Conservation (phyloP, 2,329 filamentous ascomycete genomes). For the Diplodia intermedia region DNA sequence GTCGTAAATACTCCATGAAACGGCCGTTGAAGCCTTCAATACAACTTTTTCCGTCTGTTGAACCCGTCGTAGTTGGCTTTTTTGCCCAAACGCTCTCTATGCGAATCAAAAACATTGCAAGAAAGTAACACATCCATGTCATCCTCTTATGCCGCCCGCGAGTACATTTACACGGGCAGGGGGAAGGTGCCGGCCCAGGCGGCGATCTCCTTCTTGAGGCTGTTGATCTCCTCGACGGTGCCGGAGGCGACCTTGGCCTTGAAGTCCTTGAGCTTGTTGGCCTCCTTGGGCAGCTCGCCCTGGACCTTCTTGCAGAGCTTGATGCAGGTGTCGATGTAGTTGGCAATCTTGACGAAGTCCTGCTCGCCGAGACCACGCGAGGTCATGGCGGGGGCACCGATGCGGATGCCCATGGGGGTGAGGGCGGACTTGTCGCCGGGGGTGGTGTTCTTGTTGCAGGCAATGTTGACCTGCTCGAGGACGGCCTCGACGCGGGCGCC, state of each 20-base stretch:
- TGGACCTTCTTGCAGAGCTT: conserved; percentile 91
- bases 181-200: conserved; percentile 89
- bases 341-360: conserved; percentile 81
- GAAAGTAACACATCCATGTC: conserved; percentile 10
- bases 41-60: conserved; percentile 25
- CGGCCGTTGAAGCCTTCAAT: conserved; percentile 31
- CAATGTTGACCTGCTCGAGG: conserved; percentile 89
- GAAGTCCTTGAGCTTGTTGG: conserved; percentile 99
- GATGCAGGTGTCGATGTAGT: conserved; percentile 88
- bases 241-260: conserved; percentile 86
- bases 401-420: conserved; percentile 88
- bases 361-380: conserved; percentile 88
- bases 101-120: conserved; percentile 23
- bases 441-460: conserved; percentile 99
- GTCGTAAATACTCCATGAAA: conserved; percentile 29
- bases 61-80: not conserved
- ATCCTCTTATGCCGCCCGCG: not conserved
- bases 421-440: conserved; percentile 94
- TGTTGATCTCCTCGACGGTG: conserved; percentile 80
- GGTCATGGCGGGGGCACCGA: conserved; percentile 97
- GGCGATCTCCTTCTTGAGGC: conserved; percentile 86
- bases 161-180: conserved; percentile 71
- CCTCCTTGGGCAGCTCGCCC: conserved; percentile 84
- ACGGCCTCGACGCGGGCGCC: conserved; percentile 89
- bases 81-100: conserved; percentile 14